Evolutionary conservation across 2,329 filamentous ascomycete species (phyloP), one percentile per base, ranked within the genome.

Genomic region (Ceratocystis huliohia): DNA sequence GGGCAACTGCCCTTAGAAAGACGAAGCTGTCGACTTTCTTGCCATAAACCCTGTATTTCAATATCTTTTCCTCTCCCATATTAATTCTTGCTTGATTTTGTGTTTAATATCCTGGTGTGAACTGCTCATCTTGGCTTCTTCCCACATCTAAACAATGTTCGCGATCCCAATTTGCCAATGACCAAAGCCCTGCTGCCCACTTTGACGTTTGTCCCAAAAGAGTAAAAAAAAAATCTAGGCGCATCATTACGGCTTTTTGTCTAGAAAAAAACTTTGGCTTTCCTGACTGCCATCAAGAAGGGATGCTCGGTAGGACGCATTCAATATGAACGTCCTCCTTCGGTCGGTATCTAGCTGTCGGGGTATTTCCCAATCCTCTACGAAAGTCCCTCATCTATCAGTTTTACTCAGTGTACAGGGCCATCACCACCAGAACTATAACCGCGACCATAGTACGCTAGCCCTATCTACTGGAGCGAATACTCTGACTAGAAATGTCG

Each of bases 261-360:
- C 17, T 15, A 28, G n/a, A 59, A 37, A 59, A 59, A 59, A 59
- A 37, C 30, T 30, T 37, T 37, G 5, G 17, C 8, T 28, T 59
- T 33, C 56, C 20, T 37, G 17, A 30, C 28, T 37, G 15, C 56
- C 28, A 33, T 37, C 56, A 33, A 30, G 56, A 33, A 59, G 56
- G 15, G 56, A 59, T 59, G 56, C 56, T 37, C 15, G 56, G 56
- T 30, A 59, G 28, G 56, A 59, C 56, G 30, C 25, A 59, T 30
- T 33, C 56, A 59, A 59, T 28, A 68, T 68, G 64, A 68, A 65
- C 61, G 64, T 65, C 50, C 59, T 68, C 61, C 64, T 68, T 44
- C 64, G 64, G 46, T 50, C 66, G 61, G 50, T 61, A 17, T 20
- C 50, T 37, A 25, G 33, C n/a, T 28, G 30, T 57, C 64, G 64